Evolutionary conservation across 768 basidiomycete genomes (phyloP).

Genomic region (Collybia mongolica): DNA sequence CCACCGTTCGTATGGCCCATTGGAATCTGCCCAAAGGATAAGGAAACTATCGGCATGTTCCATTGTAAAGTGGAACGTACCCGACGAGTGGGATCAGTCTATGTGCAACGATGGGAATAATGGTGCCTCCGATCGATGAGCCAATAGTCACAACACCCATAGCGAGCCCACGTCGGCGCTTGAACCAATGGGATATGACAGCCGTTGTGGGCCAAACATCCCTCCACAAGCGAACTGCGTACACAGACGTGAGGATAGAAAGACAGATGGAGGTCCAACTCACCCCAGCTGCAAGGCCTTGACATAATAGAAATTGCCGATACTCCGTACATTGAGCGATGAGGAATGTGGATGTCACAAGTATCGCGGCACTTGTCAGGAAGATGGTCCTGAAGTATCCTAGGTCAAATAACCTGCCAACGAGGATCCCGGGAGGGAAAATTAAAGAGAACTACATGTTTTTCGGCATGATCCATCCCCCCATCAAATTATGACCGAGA

Average conservation of each 20-base stretch:
- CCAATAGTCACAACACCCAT: constrained; percentile 66
- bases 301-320: constrained; percentile 79
- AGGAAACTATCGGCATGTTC: not conserved
- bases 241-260: not conserved
- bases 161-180: constrained; percentile 50
- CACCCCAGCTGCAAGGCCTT: constrained; percentile 68
- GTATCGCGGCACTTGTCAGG: constrained; percentile 41
- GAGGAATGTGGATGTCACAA: constrained; percentile 62
- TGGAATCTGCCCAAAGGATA: constrained; percentile 45
- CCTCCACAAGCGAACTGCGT: constrained; percentile 51
- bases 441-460: constrained; percentile 53
- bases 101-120: constrained; percentile 62
- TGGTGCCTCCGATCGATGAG: constrained; percentile 64
- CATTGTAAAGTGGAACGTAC: constrained; percentile 19
- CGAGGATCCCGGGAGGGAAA: constrained; percentile 59
- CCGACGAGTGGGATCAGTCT: constrained; percentile 49
- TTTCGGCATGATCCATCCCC: not conserved
- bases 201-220: constrained; percentile 63
- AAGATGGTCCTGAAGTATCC: constrained; percentile 61
- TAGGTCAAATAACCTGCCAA: constrained; percentile 71
- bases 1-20: constrained; percentile 75
- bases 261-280: constrained; percentile 17
- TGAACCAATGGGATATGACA: constrained; percentile 74
- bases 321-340: constrained; percentile 67
- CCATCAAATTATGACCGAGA: not conserved